Percentiles rank a stretch among this genome's conserved stretches.
Conservation (phyloP, 1,139 yeast species). For the Candida buenavistaensis region DNA sequence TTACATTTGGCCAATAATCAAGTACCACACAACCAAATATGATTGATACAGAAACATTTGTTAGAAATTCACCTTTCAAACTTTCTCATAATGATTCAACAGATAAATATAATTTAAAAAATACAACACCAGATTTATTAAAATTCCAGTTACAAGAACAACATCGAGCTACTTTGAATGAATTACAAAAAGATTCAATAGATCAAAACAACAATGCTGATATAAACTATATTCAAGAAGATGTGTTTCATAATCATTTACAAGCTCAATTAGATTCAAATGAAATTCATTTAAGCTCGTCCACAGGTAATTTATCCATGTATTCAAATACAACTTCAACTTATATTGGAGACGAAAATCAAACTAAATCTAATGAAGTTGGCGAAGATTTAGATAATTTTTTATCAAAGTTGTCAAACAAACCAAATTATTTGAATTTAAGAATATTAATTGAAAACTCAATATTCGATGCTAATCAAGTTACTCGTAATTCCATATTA, state of each 20-base stretch:
- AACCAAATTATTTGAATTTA: slow-evolving; percentile 39
- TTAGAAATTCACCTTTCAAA: slow-evolving; percentile 40
- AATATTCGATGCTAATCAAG: slow-evolving; percentile 41
- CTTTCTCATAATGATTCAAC: slow-evolving; percentile 29
- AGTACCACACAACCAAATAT: slow-evolving; percentile 14
- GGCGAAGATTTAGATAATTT: slow-evolving; percentile 16
- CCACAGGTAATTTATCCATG: slow-evolving; percentile 5
- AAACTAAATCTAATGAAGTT: slow-evolving; percentile 17
- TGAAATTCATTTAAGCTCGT: slow-evolving; percentile 18
- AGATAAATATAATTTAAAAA: slow-evolving; percentile 27
- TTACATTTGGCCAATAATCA: too few relatives aligned
- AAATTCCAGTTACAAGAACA: slow-evolving; percentile 49
- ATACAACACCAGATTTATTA: slow-evolving; percentile 44
- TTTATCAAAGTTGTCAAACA: slow-evolving; percentile 16
- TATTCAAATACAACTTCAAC: slow-evolving; percentile 3
- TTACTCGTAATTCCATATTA: slow-evolving; percentile 37
- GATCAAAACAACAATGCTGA: slow-evolving; percentile 2
- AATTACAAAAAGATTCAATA: slow-evolving; percentile 17
- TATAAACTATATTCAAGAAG: slow-evolving; percentile 9
- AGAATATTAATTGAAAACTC: slow-evolving; percentile 46
- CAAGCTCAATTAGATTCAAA: slow-evolving; percentile 37
- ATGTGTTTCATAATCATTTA: slow-evolving; percentile 38
- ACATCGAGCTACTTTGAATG: slow-evolving; percentile 29
- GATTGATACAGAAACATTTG: slow-evolving; percentile 37
- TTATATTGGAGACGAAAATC: slow-evolving; percentile 3